phyloP scores from a whole-genome alignment of 139 green algal species.

The Volvox africanus region DNA sequence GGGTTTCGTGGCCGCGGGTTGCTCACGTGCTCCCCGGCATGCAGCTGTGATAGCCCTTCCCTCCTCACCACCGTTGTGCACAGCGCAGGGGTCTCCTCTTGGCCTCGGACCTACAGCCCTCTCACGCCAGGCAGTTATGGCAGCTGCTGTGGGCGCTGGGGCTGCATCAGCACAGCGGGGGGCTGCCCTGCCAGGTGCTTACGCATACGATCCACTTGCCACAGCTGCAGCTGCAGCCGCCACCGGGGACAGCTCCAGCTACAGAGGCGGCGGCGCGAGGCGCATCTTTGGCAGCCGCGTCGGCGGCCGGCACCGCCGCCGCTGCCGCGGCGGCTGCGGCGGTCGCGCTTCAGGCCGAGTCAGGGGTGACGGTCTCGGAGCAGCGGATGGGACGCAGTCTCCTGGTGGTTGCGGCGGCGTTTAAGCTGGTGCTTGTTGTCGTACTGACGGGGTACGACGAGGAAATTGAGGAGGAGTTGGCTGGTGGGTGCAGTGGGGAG shows the following conservation, averaged over 20 bases:
- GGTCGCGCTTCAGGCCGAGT: slow-evolving; percentile 5
- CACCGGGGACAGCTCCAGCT: neutral
- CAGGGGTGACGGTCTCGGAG: slow-evolving; percentile 34
- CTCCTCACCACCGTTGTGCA: neutral
- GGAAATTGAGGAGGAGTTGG: slow-evolving; percentile 56
- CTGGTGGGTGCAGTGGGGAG: slow-evolving; percentile 2
- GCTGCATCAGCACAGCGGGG: slow-evolving; percentile 15
- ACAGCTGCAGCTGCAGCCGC: neutral
- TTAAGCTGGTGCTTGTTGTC: slow-evolving; percentile 21
- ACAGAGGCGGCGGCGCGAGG: neutral
- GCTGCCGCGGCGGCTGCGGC: neutral
- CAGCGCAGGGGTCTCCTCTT: slow-evolving; percentile 45
- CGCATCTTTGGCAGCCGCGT: neutral
- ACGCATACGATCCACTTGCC: slow-evolving; percentile 32
- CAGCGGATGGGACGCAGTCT: slow-evolving; percentile 31
- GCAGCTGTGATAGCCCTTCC: neutral
- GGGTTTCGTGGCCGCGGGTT: too few species aligned
- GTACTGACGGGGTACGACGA: slow-evolving; percentile 48
- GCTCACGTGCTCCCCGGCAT: too few species aligned
- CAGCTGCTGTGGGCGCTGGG: slow-evolving; percentile 40
- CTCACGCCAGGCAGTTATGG: slow-evolving; percentile 41
- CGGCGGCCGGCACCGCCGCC: neutral
- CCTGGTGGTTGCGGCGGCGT: slow-evolving; percentile 38
- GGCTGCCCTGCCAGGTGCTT: slow-evolving; percentile 35
- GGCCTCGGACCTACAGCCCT: slow-evolving; percentile 22